phyloP scores from a whole-genome alignment of 805 yeast genomes.

The Suhomyces xylopsoci region DNA sequence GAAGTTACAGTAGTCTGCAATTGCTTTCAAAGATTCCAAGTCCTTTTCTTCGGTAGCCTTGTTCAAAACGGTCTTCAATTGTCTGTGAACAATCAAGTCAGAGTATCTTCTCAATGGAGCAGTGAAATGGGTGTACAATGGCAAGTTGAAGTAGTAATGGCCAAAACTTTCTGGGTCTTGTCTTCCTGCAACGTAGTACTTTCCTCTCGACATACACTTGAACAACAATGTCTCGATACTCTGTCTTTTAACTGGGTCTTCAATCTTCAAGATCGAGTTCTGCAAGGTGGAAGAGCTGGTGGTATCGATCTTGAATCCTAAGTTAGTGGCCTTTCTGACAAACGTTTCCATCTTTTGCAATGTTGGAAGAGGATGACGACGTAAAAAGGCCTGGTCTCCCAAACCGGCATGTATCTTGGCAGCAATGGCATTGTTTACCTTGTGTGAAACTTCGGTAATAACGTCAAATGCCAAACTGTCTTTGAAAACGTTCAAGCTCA shows the following conservation, averaged over 20 bases:
- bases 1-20: conserved; percentile 91
- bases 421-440: conserved; percentile 83
- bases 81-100: conserved; percentile 90
- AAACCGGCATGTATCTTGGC: conserved; percentile 68
- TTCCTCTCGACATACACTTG: conserved; percentile 83
- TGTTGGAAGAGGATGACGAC: conserved; percentile 86
- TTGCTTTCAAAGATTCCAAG: conserved; percentile 67
- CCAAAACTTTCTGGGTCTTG: conserved; percentile 74
- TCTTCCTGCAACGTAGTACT: conserved; percentile 84
- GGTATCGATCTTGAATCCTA: conserved; percentile 71
- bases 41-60: conserved; percentile 41
- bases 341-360: conserved; percentile 77
- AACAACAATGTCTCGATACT: conserved; percentile 76
- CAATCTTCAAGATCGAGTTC: conserved; percentile 61
- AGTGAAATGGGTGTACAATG: conserved; percentile 90
- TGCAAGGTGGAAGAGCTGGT: conserved; percentile 69
- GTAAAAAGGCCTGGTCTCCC: conserved; percentile 78
- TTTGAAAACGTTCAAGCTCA: conserved; percentile 71
- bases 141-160: conserved; percentile 78
- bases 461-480: conserved; percentile 54
- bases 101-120: conserved; percentile 90
- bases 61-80: conserved; percentile 64
- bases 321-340: conserved; percentile 61
- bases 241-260: conserved; percentile 59
- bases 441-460: conserved; percentile 72